Evolutionary conservation across 2,329 filamentous ascomycete species (phyloP), one percentile per base, ranked within the genome.

Genomic region (Venturia pyrina): DNA sequence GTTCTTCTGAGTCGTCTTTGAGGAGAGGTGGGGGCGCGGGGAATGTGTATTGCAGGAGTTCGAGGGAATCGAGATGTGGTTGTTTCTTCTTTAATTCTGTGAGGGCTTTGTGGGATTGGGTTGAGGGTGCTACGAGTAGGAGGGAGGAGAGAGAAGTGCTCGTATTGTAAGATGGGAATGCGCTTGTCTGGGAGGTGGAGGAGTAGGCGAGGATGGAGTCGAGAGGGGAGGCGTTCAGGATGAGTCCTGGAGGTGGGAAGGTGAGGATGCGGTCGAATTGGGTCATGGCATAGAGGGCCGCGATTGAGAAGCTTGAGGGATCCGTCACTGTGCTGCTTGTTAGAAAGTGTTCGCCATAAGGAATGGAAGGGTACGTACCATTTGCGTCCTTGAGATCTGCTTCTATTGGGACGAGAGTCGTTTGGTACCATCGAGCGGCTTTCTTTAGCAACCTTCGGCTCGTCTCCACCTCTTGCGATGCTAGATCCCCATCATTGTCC

Each of bases 171-270:
- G 73, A 32, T 75, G 74, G 62, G 28, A 46, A 56, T 7, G 74
- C 74, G 6, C 74, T 73, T 70, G 77, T 71, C 32, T 72, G 70
- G 28, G 59, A 63, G 67, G 73, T 71, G 15, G 74, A 73, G 63
- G 73, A 72, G 43, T 75, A 75, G 67, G 77, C 77, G 56, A 79
- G 74, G 43, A 78, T 66, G 17, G 75, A 75, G 69, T 82, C 80
- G 66, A 82, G 69, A 1, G 77, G 75, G n/a, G 76, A 76, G 13
- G 79, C 76, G 67, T 82, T 78, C 21, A 81, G 72, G 56, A 82
- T 68, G 28, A 80, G 68, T 0, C 80, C 80, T 0, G 80, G 79
- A 0, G 76, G 75, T 34, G 79, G 75, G 41, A 82, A 73, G 57
- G 76, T 76, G 37, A 82, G 70, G 11, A 81, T 70, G 8, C 79